A percentile compares a stretch with the other conserved stretches of the same genome.
phyloP scores from a whole-genome alignment of 495 filamentous ascomycete genomes.

The Elasticomyces elasticus region DNA sequence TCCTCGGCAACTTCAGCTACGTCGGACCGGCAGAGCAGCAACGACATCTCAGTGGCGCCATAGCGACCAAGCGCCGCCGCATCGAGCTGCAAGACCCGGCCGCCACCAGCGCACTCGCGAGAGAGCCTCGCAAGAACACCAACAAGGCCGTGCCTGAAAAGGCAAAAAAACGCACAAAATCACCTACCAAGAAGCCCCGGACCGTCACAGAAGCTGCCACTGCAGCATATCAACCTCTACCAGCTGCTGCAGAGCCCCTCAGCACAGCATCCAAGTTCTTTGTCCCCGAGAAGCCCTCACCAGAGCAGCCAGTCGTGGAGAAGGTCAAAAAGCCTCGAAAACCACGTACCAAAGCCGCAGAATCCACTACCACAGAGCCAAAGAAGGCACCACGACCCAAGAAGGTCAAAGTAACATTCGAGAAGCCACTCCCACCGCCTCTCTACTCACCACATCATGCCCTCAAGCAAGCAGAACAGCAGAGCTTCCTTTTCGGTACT shows the following conservation, averaged over 20 bases:
- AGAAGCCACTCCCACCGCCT: slow-evolving; percentile 38
- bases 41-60: slow-evolving; percentile 3
- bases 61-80: slow-evolving; percentile 14
- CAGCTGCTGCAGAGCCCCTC: slow-evolving; percentile 24
- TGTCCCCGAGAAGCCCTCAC: not conserved
- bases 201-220: slow-evolving; percentile 83
- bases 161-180: slow-evolving; percentile 29
- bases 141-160: not conserved
- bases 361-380: slow-evolving; percentile 25
- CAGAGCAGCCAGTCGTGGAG: not conserved
- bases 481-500: slow-evolving; percentile 84
- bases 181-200: slow-evolving; percentile 54
- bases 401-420: slow-evolving; percentile 37
- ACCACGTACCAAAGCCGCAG: slow-evolving; percentile 20
- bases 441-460: slow-evolving; percentile 58
- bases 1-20: slow-evolving; percentile 10
- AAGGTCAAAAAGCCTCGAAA: slow-evolving; percentile 18
- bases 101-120: not conserved
- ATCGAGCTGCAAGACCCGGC: slow-evolving; percentile 10
- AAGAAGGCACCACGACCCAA: slow-evolving; percentile 29
- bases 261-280: slow-evolving; percentile 21
- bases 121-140: not conserved
- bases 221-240: slow-evolving; percentile 51
- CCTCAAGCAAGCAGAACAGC: slow-evolving; percentile 52
- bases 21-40: not conserved